Evolutionary conservation across 768 basidiomycete genomes (phyloP).

Genomic region (Mycena haematopus): DNA sequence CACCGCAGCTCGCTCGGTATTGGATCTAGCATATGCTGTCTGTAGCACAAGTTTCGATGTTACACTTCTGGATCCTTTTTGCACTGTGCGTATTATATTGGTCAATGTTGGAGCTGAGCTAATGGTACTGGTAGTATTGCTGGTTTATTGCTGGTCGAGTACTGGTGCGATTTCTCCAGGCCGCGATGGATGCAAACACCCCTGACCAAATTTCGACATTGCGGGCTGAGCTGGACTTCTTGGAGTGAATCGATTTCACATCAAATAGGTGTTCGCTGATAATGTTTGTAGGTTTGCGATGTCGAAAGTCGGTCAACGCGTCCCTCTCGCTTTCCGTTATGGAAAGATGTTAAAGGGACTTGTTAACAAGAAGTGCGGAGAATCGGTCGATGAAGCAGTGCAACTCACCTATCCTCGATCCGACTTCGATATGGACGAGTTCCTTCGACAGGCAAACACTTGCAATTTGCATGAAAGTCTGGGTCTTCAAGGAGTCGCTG

Average conservation of each 20-base stretch:
- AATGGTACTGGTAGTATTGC: slow-evolving; percentile 50
- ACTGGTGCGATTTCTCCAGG: slow-evolving; percentile 69
- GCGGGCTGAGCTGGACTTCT: slow-evolving; percentile 68
- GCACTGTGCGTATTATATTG: slow-evolving; percentile 52
- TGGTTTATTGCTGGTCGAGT: slow-evolving; percentile 77
- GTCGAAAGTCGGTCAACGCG: slow-evolving; percentile 65
- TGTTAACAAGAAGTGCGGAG: slow-evolving; percentile 46
- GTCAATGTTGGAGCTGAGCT: slow-evolving; percentile 1
- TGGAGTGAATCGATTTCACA: slow-evolving; percentile 56
- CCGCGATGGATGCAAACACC: slow-evolving; percentile 62
- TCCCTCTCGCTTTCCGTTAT: slow-evolving; percentile 70
- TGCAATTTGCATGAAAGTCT: slow-evolving; percentile 22
- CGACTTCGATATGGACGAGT: slow-evolving; percentile 17
- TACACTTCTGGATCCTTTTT: slow-evolving; percentile 72
- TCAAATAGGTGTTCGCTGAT: slow-evolving; percentile 3
- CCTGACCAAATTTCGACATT: slow-evolving; percentile 64
- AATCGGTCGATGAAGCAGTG: not conserved
- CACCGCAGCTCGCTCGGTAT: slow-evolving; percentile 66
- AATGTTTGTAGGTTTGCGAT: slow-evolving; percentile 56
- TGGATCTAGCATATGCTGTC: slow-evolving; percentile 70
- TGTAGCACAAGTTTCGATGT: slow-evolving; percentile 78
- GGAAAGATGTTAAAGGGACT: slow-evolving; percentile 62
- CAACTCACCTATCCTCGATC: slow-evolving; percentile 22
- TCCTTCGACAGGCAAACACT: not conserved
- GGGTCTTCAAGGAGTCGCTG: slow-evolving; percentile 18